Percentiles rank a stretch among this genome's conserved stretches.
These are phyloP conservation scores for Aeminium ludgeri DNA, from an alignment of 495 filamentous ascomycete genomes.

Conservation along the genomic window DNA sequence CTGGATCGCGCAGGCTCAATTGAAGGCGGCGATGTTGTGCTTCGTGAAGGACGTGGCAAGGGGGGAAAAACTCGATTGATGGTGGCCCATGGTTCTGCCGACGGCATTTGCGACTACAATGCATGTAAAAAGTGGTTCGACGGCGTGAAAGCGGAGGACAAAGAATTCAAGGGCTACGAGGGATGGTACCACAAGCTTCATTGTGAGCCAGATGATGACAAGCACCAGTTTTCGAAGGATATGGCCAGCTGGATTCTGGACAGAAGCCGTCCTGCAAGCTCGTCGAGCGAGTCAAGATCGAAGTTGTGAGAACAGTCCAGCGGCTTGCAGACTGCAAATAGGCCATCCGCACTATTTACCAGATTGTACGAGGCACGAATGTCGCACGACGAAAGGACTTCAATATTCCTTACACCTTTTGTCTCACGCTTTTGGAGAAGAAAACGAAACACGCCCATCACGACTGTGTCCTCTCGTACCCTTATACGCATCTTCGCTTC, in stretches of 20 bases:
- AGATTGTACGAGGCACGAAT: too few relatives aligned
- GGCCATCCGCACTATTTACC: too few relatives aligned
- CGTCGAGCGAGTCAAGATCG: not conserved
- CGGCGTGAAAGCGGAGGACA: conserved; percentile 39
- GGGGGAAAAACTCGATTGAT: conserved; percentile 33
- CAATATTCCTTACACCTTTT: too few relatives aligned
- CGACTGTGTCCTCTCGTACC: too few relatives aligned
- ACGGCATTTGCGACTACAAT: conserved; percentile 46
- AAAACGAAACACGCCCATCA: too few relatives aligned
- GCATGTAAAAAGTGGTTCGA: conserved; percentile 45
- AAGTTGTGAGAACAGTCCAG: too few relatives aligned
- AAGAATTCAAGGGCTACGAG: conserved; percentile 52
- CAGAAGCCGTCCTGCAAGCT: conserved; percentile 15
- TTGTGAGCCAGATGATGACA: conserved; percentile 45
- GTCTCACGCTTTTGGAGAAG: too few relatives aligned
- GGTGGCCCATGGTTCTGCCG: conserved; percentile 50
- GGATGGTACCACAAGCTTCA: conserved; percentile 69
- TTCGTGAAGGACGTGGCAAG: conserved; percentile 21
- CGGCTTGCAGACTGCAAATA: too few relatives aligned
- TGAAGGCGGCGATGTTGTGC: conserved; percentile 28
- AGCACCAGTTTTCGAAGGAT: conserved; percentile 47
- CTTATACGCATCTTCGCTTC: too few relatives aligned
- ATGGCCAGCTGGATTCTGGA: conserved; percentile 58
- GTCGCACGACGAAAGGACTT: too few relatives aligned
- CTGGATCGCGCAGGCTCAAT: conserved; percentile 47